phyloP scores from a whole-genome alignment of 192 early-diverging fungal species.

The Radiomyces spectabilis region DNA sequence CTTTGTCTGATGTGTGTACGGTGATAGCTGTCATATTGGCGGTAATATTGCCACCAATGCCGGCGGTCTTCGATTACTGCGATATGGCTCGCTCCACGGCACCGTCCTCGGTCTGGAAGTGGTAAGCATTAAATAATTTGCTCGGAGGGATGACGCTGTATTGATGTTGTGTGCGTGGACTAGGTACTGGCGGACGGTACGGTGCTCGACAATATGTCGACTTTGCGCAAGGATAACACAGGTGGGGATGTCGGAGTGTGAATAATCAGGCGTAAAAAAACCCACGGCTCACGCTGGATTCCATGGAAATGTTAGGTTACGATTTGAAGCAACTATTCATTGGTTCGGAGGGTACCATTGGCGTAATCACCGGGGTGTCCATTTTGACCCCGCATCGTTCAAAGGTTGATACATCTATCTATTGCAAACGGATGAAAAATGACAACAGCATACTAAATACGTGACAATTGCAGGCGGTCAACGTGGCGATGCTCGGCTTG shows the following conservation, averaged over 20 bases:
- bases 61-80: constrained; percentile 85
- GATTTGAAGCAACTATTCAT: constrained; percentile 99
- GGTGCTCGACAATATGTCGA: constrained; percentile 74
- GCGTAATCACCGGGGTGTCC: constrained; percentile 90
- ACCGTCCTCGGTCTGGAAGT: constrained; percentile 94
- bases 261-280: not conserved
- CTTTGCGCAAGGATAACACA: constrained; percentile 95
- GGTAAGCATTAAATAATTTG: constrained; percentile 28
- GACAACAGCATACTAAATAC: too few relatives aligned
- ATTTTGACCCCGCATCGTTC: constrained; percentile 77
- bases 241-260: too few relatives aligned
- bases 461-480: constrained; percentile 34
- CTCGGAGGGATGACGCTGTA: not conserved
- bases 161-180: not conserved
- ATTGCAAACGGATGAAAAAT: not conserved
- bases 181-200: constrained; percentile 86
- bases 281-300: too few relatives aligned
- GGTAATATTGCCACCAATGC: constrained; percentile 99
- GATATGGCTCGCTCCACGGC: constrained; percentile 95
- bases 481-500: constrained; percentile 77
- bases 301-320: constrained; percentile 42
- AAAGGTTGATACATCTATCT: constrained; percentile 35
- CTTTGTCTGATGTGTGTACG: too few relatives aligned
- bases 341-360: constrained; percentile 94
- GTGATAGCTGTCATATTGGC: constrained; percentile 87